These are phyloP conservation scores for Beauveria sp. DNA, from an alignment of 2,329 filamentous ascomycete genomes.

Conservation along the genomic window DNA sequence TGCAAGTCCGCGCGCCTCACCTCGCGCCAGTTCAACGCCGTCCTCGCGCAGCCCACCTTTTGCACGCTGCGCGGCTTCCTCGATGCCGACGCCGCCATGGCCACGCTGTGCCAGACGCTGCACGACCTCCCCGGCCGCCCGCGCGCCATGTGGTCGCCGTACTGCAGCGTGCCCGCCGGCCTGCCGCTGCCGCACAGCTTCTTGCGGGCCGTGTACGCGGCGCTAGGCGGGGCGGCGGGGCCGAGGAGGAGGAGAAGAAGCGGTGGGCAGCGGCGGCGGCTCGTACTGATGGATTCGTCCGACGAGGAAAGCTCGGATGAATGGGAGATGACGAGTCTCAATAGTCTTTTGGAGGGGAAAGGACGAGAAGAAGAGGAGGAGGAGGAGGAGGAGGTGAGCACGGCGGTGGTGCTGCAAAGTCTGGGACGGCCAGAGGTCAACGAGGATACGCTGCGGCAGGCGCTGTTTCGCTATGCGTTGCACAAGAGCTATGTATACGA, in stretches of 20 bases:
- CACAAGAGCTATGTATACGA: conserved; percentile 26
- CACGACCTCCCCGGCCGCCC: conserved; percentile 18
- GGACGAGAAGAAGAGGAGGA: neutral
- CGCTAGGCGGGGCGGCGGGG: conserved; percentile 17
- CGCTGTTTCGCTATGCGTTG: conserved; percentile 27
- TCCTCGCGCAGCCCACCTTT: conserved; percentile 23
- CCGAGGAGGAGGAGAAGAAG: too few relatives aligned
- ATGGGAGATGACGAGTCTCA: neutral
- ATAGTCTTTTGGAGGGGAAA: too few relatives aligned
- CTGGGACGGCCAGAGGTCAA: conserved; percentile 18
- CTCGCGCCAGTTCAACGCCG: conserved; percentile 24
- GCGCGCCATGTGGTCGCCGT: conserved; percentile 27
- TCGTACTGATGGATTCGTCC: neutral
- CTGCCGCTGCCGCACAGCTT: conserved; percentile 25
- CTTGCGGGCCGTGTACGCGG: conserved; percentile 23
- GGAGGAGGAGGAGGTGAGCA: neutral
- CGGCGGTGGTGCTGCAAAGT: conserved; percentile 3
- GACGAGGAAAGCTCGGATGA: conserved; percentile 11
- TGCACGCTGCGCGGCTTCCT: conserved; percentile 22
- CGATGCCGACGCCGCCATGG: conserved; percentile 19
- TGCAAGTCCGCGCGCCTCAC: conserved; percentile 23
- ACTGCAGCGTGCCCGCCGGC: conserved; percentile 23
- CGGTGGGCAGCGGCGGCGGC: conserved; percentile 14
- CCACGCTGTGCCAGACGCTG: conserved; percentile 17
- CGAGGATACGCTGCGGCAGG: conserved; percentile 19